Percentiles rank a stretch among this genome's conserved stretches.
Evolutionary conservation across 192 early-diverging fungal genomes (phyloP).

Genomic region (Funneliformis geosporum): DNA sequence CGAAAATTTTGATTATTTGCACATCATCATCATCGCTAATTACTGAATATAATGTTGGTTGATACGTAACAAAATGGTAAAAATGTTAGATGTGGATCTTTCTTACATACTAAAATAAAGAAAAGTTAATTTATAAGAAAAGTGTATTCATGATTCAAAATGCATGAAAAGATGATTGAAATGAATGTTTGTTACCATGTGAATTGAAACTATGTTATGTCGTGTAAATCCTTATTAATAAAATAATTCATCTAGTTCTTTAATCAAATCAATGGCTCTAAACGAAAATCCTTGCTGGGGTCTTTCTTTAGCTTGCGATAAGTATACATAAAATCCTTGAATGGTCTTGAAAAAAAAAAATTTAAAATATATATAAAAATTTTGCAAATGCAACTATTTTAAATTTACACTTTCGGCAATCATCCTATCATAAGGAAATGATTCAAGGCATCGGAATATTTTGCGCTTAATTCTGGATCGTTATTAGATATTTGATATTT

Average conservation of each 20-base stretch:
- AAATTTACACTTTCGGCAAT: too few species aligned
- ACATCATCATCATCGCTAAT: neutral
- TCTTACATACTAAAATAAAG: neutral
- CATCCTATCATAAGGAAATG: too few species aligned
- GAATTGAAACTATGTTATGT: neutral
- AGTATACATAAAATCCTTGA: neutral
- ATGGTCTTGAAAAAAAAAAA: neutral
- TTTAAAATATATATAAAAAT: too few species aligned
- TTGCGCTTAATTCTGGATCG: too few species aligned
- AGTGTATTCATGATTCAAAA: too few species aligned
- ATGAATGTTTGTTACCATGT: neutral
- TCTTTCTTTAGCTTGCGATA: neutral
- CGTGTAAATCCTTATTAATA: neutral
- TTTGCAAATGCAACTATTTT: too few species aligned
- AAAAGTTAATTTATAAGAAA: too few species aligned
- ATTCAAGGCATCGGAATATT: too few species aligned
- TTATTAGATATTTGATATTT: too few species aligned
- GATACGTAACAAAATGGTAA: neutral
- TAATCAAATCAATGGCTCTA: neutral
- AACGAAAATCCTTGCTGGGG: neutral
- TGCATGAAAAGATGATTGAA: too few species aligned
- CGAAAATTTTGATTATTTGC: constrained; percentile 10
- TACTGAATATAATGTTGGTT: neutral
- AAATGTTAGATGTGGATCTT: neutral
- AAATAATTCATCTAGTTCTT: neutral